phyloP scores from a whole-genome alignment of 257 asterid species.

The Petunia secreta region DNA sequence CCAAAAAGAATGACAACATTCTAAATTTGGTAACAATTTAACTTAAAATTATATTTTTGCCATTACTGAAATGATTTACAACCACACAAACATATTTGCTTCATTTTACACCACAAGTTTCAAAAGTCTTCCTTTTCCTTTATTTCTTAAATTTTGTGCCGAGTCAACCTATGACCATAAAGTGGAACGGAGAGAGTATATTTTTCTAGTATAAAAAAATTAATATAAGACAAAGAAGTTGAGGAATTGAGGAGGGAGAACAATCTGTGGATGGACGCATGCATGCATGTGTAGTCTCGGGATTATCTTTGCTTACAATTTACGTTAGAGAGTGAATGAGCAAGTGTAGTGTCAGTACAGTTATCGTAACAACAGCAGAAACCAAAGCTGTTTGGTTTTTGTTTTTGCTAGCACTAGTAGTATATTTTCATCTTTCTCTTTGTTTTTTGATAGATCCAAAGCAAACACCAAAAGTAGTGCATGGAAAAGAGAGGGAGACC shows the following conservation, averaged over 20 bases:
- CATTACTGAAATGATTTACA: too few relatives aligned
- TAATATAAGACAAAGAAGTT: conserved; percentile 10
- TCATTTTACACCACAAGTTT: too few relatives aligned
- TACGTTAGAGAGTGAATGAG: conserved; percentile 29
- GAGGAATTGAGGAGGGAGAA: conserved; percentile 12
- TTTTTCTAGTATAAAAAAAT: neutral
- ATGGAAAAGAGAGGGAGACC: neutral
- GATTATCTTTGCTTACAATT: conserved; percentile 35
- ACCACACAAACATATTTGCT: too few relatives aligned
- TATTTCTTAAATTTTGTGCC: too few relatives aligned
- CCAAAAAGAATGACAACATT: too few relatives aligned
- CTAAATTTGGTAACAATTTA: too few relatives aligned
- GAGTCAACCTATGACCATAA: too few relatives aligned
- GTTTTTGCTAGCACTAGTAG: neutral
- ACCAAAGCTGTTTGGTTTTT: conserved; percentile 22
- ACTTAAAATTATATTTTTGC: too few relatives aligned
- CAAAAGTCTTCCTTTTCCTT: too few relatives aligned
- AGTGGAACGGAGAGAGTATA: too few relatives aligned
- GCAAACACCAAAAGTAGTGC: conserved; percentile 24
- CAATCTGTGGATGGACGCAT: conserved; percentile 7
- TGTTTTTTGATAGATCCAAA: conserved; percentile 35
- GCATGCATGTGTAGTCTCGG: conserved; percentile 27
- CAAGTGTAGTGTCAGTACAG: conserved; percentile 20
- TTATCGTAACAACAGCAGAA: conserved; percentile 27
- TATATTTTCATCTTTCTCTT: neutral